Conservation (phyloP, 129 eudicot genomes). For the Flaveria robusta region DNA sequence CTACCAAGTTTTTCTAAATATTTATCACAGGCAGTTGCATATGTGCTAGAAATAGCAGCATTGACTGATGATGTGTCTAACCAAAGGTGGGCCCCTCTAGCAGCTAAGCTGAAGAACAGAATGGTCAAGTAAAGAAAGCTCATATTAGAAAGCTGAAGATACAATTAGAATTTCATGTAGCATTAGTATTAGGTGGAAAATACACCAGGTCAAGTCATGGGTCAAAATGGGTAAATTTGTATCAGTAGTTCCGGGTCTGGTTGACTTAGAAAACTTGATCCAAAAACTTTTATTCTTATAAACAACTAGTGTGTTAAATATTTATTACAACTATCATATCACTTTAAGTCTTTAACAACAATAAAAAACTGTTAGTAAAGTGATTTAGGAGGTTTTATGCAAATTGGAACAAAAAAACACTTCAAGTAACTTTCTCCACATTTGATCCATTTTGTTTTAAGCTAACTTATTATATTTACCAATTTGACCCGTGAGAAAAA, state of each 20-base stretch:
- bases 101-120: slow-evolving; percentile 69
- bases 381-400: background rate
- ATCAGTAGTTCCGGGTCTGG: background rate
- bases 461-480: background rate
- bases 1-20: slow-evolving; percentile 30
- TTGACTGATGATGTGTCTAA: slow-evolving; percentile 78
- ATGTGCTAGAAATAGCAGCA: slow-evolving; percentile 81
- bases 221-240: background rate
- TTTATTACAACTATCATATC: background rate
- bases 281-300: background rate
- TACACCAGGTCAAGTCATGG: background rate
- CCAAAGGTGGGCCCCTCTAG: slow-evolving; percentile 81
- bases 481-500: background rate
- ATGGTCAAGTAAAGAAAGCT: slow-evolving; percentile 13
- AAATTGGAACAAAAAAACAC: background rate
- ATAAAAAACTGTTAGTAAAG: background rate
- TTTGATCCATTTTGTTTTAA: background rate
- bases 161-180: slow-evolving; percentile 21
- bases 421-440: background rate
- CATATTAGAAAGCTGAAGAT: slow-evolving; percentile 13
- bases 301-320: slow-evolving; percentile 1
- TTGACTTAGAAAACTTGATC: background rate
- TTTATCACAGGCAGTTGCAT: slow-evolving; percentile 61
- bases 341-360: no score
- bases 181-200: background rate